phyloP scores from a whole-genome alignment of 2,329 filamentous ascomycete species.

The Clonostachys rhizophaga region DNA sequence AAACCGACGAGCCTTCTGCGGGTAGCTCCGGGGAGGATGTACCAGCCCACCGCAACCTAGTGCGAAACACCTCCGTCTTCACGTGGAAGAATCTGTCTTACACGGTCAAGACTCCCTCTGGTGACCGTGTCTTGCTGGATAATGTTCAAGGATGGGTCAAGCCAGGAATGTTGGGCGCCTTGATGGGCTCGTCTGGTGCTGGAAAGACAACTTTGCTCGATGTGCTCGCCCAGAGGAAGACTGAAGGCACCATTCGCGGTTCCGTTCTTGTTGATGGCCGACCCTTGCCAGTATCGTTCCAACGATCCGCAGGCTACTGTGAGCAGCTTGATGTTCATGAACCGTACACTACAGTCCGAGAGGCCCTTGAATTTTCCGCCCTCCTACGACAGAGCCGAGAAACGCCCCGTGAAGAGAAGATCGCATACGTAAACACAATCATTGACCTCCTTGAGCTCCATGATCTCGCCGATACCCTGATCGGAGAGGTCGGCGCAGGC shows the following conservation, averaged over 20 bases:
- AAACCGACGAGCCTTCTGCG: background rate
- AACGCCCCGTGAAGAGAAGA: constrained; percentile 61
- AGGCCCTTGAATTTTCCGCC: constrained; percentile 72
- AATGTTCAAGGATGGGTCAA: constrained; percentile 87
- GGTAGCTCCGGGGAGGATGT: constrained; percentile 2
- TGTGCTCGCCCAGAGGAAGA: constrained; percentile 42
- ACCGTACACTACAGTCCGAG: constrained; percentile 67
- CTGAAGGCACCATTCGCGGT: constrained; percentile 59
- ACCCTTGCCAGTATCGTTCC: constrained; percentile 48
- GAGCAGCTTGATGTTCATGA: constrained; percentile 80
- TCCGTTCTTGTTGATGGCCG: constrained; percentile 62
- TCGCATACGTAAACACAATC: constrained; percentile 73
- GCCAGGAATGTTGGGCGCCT: constrained; percentile 78
- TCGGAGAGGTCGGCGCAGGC: constrained; percentile 44
- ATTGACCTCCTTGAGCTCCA: constrained; percentile 57
- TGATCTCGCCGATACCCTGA: constrained; percentile 41
- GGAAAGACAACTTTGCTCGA: constrained; percentile 38
- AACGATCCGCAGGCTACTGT: constrained; percentile 66
- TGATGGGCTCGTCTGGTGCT: constrained; percentile 58
- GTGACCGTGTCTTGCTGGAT: constrained; percentile 67
- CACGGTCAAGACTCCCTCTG: constrained; percentile 56
- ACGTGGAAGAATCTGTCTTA: constrained; percentile 73
- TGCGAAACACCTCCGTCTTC: constrained; percentile 63
- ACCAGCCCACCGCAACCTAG: constrained; percentile 25
- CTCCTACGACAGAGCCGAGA: constrained; percentile 66